These are phyloP conservation scores for Hygrophorus pudorinus DNA, from an alignment of 768 basidiomycete genomes.

Conservation along the genomic window DNA sequence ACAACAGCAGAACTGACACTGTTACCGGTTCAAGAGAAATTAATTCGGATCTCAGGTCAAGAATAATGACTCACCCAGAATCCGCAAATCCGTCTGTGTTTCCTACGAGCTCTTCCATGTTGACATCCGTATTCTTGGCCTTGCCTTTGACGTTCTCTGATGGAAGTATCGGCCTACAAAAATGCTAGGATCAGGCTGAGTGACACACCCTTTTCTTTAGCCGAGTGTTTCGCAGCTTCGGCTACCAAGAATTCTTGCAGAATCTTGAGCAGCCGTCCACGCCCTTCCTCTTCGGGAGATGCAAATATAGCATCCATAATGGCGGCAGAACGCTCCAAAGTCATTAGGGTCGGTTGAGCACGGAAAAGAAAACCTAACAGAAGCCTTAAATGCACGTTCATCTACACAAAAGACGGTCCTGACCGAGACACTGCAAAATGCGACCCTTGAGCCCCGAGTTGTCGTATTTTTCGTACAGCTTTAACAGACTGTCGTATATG, in stretches of 20 bases:
- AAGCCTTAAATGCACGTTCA: slow-evolving; percentile 1
- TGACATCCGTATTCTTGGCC: slow-evolving; percentile 41
- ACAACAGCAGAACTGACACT: slow-evolving; percentile 93
- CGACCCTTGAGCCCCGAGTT: slow-evolving; percentile 55
- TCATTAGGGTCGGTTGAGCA: slow-evolving; percentile 87
- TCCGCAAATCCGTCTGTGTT: slow-evolving; percentile 95
- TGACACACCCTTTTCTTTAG: slow-evolving; percentile 53
- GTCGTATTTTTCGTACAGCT: slow-evolving; percentile 58
- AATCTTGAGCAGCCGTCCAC: slow-evolving; percentile 69
- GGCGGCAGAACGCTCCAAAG: slow-evolving; percentile 59
- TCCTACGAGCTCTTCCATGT: slow-evolving; percentile 92
- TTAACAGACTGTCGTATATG: slow-evolving; percentile 63
- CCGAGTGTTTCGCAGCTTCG: slow-evolving; percentile 69
- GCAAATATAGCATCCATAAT: slow-evolving; percentile 90
- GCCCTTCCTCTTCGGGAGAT: slow-evolving; percentile 61
- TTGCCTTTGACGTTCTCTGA: slow-evolving; percentile 35
- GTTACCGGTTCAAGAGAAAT: background rate
- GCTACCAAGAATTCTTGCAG: slow-evolving; percentile 88
- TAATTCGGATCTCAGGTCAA: background rate
- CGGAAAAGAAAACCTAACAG: slow-evolving; percentile 79
- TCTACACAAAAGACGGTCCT: slow-evolving; percentile 10
- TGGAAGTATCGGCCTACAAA: slow-evolving; percentile 2
- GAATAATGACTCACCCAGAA: slow-evolving; percentile 63
- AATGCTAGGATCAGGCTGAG: background rate
- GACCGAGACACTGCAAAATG: slow-evolving; percentile 80